Evolutionary conservation across 2,329 filamentous ascomycete genomes (phyloP).

Genomic region (Graphilbum sp.): DNA sequence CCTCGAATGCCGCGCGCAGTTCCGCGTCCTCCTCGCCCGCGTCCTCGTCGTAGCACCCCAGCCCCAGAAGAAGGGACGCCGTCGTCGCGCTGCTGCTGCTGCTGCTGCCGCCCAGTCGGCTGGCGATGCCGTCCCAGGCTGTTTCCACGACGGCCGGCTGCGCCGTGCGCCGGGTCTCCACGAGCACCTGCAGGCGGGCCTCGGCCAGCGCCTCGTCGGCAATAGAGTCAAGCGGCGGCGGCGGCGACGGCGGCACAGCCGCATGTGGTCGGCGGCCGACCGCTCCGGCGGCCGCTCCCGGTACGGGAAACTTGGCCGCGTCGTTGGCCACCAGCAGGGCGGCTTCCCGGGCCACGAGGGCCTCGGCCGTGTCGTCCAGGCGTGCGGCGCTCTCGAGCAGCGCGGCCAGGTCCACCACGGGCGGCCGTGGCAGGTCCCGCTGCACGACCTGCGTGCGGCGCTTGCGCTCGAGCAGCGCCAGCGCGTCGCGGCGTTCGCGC

Average conservation of each 20-base stretch:
- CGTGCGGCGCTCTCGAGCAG: slow-evolving; percentile 48
- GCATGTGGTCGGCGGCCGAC: slow-evolving; percentile 38
- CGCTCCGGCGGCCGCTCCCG: too few relatives aligned
- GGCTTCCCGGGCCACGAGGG: slow-evolving; percentile 59
- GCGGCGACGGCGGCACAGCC: slow-evolving; percentile 40
- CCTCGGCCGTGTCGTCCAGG: slow-evolving; percentile 46
- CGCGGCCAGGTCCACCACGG: slow-evolving; percentile 50
- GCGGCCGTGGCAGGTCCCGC: slow-evolving; percentile 61
- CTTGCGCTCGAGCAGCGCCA: slow-evolving; percentile 54
- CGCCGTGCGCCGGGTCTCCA: slow-evolving; percentile 43
- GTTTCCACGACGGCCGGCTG: slow-evolving; percentile 33
- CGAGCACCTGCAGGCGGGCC: slow-evolving; percentile 60
- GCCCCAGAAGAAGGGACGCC: slow-evolving; percentile 49
- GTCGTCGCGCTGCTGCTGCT: slow-evolving; percentile 9
- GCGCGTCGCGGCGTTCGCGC: slow-evolving; percentile 53
- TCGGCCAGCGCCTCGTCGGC: slow-evolving; percentile 57
- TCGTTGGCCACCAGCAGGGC: slow-evolving; percentile 71
- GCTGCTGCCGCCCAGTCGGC: slow-evolving; percentile 7
- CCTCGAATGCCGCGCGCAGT: too few relatives aligned
- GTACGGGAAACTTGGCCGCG: slow-evolving; percentile 54
- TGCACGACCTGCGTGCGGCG: slow-evolving; percentile 88
- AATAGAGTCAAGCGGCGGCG: slow-evolving; percentile 41
- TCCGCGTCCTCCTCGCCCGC: slow-evolving; percentile 54
- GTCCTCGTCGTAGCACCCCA: slow-evolving; percentile 66
- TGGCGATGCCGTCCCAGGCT: slow-evolving; percentile 26